Conservation (phyloP, 2,329 filamentous ascomycete species). For the Colletotrichum sidae region DNA sequence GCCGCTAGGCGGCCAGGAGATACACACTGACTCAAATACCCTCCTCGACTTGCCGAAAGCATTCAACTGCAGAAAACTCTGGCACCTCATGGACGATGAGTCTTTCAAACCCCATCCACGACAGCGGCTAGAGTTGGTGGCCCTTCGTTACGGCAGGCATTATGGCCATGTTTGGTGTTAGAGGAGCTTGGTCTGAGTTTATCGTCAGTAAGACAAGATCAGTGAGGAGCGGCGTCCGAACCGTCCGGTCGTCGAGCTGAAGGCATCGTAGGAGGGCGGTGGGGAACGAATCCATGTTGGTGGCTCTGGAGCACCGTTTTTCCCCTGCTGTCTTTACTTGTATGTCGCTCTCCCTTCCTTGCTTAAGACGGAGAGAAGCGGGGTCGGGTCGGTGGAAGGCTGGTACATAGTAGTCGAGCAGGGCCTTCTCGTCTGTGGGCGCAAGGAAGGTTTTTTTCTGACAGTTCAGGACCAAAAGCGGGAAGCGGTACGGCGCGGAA, state of each 20-base stretch:
- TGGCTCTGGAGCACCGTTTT: constrained; percentile 11
- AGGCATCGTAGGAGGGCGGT: constrained; percentile 1
- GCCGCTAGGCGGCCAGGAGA: too few relatives aligned
- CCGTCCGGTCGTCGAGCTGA: not conserved
- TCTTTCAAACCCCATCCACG: too few relatives aligned
- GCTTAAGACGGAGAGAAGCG: constrained; percentile 21
- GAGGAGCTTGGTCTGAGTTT: too few relatives aligned
- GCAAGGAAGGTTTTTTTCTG: constrained; percentile 16
- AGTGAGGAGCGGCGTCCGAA: not conserved
- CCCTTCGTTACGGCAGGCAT: too few relatives aligned
- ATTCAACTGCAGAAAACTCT: too few relatives aligned
- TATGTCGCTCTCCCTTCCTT: constrained; percentile 20
- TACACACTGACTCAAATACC: too few relatives aligned
- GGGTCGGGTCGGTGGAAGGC: not conserved
- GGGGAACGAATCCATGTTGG: constrained; percentile 3
- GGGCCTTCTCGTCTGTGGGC: constrained; percentile 10
- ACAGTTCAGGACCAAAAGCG: constrained; percentile 29
- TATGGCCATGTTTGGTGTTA: too few relatives aligned
- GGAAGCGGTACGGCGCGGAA: constrained; percentile 38
- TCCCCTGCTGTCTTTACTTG: constrained; percentile 1
- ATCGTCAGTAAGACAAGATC: too few relatives aligned
- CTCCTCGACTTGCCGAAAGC: too few relatives aligned
- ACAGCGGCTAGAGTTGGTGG: too few relatives aligned
- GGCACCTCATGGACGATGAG: too few relatives aligned
- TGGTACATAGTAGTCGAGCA: not conserved